Evolutionary conservation across 1,139 yeast species (phyloP).

Genomic region (Yamadazyma siamensis): DNA sequence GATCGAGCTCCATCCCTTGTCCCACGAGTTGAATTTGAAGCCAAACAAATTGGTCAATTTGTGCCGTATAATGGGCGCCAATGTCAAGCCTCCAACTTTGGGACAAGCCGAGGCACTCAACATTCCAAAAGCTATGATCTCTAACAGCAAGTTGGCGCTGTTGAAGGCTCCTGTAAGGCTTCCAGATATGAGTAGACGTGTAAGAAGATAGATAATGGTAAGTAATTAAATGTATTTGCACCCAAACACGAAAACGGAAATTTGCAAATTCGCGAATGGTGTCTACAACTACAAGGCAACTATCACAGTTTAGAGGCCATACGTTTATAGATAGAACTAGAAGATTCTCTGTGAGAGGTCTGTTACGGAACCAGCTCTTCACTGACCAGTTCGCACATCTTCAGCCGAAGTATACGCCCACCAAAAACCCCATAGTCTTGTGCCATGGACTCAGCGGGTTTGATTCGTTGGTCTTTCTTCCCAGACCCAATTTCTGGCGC

Average conservation of each 20-base stretch:
- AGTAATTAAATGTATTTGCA: too few species aligned
- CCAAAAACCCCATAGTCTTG: slow-evolving; percentile 63
- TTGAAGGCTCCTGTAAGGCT: slow-evolving; percentile 86
- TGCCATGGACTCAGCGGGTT: slow-evolving; percentile 88
- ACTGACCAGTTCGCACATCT: slow-evolving; percentile 4
- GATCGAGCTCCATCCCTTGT: slow-evolving; percentile 76
- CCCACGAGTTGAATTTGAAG: slow-evolving; percentile 80
- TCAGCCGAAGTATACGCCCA: slow-evolving; percentile 17
- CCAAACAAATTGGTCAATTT: slow-evolving; percentile 69
- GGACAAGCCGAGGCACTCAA: slow-evolving; percentile 83
- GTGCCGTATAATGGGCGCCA: slow-evolving; percentile 81
- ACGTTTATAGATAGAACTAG: too few species aligned
- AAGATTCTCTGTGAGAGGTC: too few species aligned
- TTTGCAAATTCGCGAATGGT: too few species aligned
- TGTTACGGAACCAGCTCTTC: not conserved
- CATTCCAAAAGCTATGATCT: slow-evolving; percentile 62
- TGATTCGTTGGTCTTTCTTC: slow-evolving; percentile 55
- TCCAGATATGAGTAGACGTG: slow-evolving; percentile 78
- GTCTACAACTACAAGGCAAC: too few species aligned
- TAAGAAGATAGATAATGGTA: slow-evolving; percentile 25
- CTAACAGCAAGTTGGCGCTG: slow-evolving; percentile 73
- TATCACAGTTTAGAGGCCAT: too few species aligned
- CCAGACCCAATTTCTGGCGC: slow-evolving; percentile 19
- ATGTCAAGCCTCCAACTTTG: slow-evolving; percentile 68
- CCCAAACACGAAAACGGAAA: too few species aligned